Evolutionary conservation across 306 rosid species (phyloP).

Genomic region (Carpinus fangiana): DNA sequence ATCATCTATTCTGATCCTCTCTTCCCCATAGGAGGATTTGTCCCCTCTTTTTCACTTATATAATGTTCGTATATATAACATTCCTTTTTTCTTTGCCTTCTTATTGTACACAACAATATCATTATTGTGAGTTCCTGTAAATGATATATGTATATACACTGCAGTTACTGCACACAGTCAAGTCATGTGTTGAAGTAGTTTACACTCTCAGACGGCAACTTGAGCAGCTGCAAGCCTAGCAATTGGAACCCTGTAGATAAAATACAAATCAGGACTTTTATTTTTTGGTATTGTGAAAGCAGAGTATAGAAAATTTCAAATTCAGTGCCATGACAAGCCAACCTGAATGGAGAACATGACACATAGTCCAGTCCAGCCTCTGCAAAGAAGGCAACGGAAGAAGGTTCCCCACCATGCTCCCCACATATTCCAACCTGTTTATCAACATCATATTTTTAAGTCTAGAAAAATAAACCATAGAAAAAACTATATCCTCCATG

Average conservation of each 20-base stretch:
- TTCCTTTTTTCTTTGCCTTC: neutral
- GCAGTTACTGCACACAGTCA: slow-evolving; percentile 9
- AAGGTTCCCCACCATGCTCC: slow-evolving; percentile 98
- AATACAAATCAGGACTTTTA: slow-evolving; percentile 3
- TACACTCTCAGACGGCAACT: slow-evolving; percentile 48
- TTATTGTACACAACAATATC: neutral
- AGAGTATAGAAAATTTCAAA: neutral
- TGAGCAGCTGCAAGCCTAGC: slow-evolving; percentile 99
- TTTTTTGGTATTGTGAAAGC: neutral
- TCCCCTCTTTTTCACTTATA: neutral
- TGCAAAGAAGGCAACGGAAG: slow-evolving; percentile 93
- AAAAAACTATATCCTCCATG: neutral
- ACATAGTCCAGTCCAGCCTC: slow-evolving; percentile 95
- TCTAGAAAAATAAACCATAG: neutral
- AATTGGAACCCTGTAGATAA: slow-evolving; percentile 77
- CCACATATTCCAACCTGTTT: slow-evolving; percentile 96
- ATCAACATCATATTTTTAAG: slow-evolving; percentile 5
- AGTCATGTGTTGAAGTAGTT: neutral
- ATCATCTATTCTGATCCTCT: neutral
- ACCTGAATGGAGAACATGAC: slow-evolving; percentile 99
- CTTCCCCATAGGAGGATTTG: slow-evolving; percentile 2
- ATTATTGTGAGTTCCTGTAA: neutral
- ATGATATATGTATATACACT: neutral
- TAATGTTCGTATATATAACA: neutral
- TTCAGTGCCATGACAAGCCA: neutral